These are phyloP conservation scores for Simmondsia chinensis DNA, from an alignment of 148 eudicot species.

Conservation along the genomic window DNA sequence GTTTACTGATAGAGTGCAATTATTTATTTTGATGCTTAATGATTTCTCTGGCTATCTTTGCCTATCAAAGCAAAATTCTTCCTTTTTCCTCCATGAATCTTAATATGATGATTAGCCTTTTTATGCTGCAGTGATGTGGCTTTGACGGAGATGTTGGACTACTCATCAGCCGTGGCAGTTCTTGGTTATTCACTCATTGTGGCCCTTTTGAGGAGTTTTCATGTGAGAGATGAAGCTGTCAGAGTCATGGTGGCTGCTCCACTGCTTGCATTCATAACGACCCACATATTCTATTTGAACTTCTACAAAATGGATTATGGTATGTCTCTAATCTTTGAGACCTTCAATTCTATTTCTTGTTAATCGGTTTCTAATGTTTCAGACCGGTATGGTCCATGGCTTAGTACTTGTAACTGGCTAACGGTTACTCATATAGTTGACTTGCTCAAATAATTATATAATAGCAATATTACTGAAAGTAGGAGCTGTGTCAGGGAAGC, in stretches of 20 bases:
- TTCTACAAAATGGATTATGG: conserved; percentile 70
- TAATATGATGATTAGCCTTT: background rate
- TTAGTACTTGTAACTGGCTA: too few relatives aligned
- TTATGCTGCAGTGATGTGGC: conserved; percentile 59
- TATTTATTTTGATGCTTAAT: too few relatives aligned
- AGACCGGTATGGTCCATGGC: too few relatives aligned
- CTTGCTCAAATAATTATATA: too few relatives aligned
- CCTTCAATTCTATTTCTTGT: background rate
- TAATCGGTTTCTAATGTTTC: too few relatives aligned
- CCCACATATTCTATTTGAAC: conserved; percentile 77
- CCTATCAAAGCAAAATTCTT: background rate
- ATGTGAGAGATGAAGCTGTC: conserved; percentile 51
- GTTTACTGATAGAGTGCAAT: too few relatives aligned
- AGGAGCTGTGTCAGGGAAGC: too few relatives aligned
- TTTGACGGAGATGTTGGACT: conserved; percentile 75
- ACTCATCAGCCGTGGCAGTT: conserved; percentile 73
- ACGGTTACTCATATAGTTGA: too few relatives aligned
- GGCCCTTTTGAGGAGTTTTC: conserved; percentile 65
- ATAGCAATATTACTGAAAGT: too few relatives aligned
- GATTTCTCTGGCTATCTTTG: too few relatives aligned
- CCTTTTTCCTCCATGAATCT: background rate
- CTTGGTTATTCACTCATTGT: conserved; percentile 75
- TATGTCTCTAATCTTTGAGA: conserved; percentile 18
- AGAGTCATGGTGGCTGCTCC: conserved; percentile 85
- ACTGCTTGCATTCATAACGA: conserved; percentile 48